Conservation (phyloP, 495 filamentous ascomycete genomes). For the Penicillium pulvis region DNA sequence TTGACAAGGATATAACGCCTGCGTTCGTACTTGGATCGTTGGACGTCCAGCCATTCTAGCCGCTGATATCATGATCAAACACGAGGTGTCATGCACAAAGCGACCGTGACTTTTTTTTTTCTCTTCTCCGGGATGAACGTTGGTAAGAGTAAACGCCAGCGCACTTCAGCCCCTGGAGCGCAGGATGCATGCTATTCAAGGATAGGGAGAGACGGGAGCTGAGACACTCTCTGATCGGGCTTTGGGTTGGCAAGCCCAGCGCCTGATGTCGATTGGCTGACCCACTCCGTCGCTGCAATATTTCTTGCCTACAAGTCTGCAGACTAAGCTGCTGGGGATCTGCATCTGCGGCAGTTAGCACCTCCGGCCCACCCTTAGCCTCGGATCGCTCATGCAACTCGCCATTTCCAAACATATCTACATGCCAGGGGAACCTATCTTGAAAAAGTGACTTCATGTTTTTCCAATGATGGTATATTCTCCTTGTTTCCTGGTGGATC, state of each 20-base stretch:
- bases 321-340: not conserved
- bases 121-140: not conserved
- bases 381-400: constrained; percentile 6
- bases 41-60: constrained; percentile 10
- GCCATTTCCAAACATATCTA: constrained; percentile 6
- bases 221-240: not conserved
- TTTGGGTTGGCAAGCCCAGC: not conserved
- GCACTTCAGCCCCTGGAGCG: not conserved
- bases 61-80: constrained; percentile 6
- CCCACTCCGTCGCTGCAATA: not conserved
- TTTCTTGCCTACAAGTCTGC: not conserved
- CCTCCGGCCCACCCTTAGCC: constrained; percentile 7
- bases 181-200: not conserved
- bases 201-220: not conserved
- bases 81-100: not conserved
- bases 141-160: not conserved
- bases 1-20: not conserved
- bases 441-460: not conserved
- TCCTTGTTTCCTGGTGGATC: not conserved
- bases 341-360: constrained; percentile 8
- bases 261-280: not conserved
- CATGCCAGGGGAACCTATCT: constrained; percentile 3
- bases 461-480: not conserved
- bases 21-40: not conserved
- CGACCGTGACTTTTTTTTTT: not conserved